Evolutionary conservation across 106 monocot species (phyloP).

Genomic region (Cymbidium sinense): DNA sequence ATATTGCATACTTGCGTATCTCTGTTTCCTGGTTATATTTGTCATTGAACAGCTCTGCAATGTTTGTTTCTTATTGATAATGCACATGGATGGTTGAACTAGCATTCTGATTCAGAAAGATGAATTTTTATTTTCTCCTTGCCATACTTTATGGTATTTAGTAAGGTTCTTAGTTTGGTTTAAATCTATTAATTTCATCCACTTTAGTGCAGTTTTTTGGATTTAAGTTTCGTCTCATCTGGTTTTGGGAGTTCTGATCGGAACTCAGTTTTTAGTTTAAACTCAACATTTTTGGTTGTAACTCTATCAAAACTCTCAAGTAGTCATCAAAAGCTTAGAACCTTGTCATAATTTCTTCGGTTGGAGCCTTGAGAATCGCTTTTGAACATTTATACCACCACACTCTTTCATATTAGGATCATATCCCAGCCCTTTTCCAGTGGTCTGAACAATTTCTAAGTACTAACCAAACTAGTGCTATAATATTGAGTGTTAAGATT

Average conservation of each 20-base stretch:
- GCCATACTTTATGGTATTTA: background rate
- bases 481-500: background rate
- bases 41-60: background rate
- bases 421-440: background rate
- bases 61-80: background rate
- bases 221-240: background rate
- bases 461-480: background rate
- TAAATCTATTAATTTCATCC: background rate
- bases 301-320: background rate
- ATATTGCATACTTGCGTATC: background rate
- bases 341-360: too few relatives aligned
- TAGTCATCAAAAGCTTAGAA: background rate
- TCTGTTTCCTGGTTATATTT: background rate
- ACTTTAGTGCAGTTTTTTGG: background rate
- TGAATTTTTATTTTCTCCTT: background rate
- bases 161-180: background rate
- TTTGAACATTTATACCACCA: background rate
- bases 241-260: background rate
- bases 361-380: too few relatives aligned
- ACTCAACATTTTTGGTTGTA: background rate
- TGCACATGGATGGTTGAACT: background rate
- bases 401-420: background rate
- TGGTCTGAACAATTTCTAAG: background rate
- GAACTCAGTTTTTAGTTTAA: background rate
- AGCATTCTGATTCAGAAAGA: background rate